Percentiles rank a stretch among this genome's conserved stretches.
Conservation (phyloP, 2,329 filamentous ascomycete species). For the Venturia nashicola region DNA sequence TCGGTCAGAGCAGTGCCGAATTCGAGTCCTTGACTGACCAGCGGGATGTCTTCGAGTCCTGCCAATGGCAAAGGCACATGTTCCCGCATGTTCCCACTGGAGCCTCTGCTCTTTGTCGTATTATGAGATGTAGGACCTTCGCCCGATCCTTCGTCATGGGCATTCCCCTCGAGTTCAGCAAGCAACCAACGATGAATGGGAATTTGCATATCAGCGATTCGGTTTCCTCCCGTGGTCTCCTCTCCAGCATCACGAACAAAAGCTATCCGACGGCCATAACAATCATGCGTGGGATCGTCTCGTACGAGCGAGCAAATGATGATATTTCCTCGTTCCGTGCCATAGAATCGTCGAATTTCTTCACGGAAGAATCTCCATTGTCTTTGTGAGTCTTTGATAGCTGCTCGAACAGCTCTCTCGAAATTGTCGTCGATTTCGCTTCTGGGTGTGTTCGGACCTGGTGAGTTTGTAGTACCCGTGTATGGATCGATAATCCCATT, state of each 20-base stretch:
- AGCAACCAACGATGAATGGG: conserved; percentile 15
- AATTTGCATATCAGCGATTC: conserved; percentile 17
- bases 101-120: conserved; percentile 14
- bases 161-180: conserved; percentile 14
- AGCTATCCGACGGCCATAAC: conserved; percentile 15
- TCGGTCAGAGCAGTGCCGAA: conserved; percentile 13
- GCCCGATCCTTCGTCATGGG: conserved; percentile 14
- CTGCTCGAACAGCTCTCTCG: conserved; percentile 15
- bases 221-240: conserved; percentile 10
- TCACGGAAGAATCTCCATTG: conserved; percentile 18
- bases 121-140: conserved; percentile 12
- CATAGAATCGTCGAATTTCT: conserved; percentile 15
- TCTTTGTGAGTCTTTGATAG: conserved; percentile 15
- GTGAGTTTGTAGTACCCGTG: conserved; percentile 13
- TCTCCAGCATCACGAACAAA: conserved; percentile 13
- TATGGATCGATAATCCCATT: conserved; percentile 16
- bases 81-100: conserved; percentile 12
- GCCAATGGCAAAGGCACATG: background rate
- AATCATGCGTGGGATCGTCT: conserved; percentile 16
- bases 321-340: conserved; percentile 17
- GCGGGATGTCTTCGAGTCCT: conserved; percentile 3
- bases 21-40: conserved; percentile 13
- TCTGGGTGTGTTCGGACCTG: conserved; percentile 16
- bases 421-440: conserved; percentile 17
- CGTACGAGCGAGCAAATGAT: conserved; percentile 17